A percentile compares a stretch with the other conserved stretches of the same genome.
phyloP scores from a whole-genome alignment of 2,329 filamentous ascomycete species.

The Fusarium napiforme region DNA sequence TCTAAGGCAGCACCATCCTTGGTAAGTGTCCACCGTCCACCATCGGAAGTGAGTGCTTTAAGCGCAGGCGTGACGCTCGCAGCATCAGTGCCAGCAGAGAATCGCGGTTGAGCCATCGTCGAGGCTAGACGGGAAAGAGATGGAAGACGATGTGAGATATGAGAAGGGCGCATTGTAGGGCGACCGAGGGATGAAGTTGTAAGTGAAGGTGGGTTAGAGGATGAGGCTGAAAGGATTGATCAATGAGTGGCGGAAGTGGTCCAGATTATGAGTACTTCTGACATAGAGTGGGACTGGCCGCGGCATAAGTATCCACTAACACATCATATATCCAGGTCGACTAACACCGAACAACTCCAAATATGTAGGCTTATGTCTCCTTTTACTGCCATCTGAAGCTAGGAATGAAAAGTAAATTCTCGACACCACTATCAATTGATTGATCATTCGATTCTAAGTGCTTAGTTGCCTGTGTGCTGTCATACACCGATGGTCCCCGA shows the following conservation, averaged over 20 bases:
- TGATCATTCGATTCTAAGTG: background rate
- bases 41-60: constrained; percentile 52
- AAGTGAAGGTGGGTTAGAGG: background rate
- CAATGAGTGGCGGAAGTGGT: constrained; percentile 20
- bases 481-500: background rate
- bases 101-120: constrained; percentile 50
- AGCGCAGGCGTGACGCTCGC: constrained; percentile 49
- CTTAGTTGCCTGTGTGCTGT: background rate
- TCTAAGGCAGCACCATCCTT: constrained; percentile 65
- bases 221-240: constrained; percentile 21
- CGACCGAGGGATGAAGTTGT: background rate
- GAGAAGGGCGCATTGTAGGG: constrained; percentile 29
- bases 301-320: constrained; percentile 17
- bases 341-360: background rate
- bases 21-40: constrained; percentile 62
- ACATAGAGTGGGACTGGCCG: background rate
- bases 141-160: constrained; percentile 10
- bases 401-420: background rate
- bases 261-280: constrained; percentile 25
- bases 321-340: background rate
- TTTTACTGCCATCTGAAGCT: background rate
- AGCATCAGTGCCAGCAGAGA: constrained; percentile 60
- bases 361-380: background rate
- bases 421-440: too few species aligned
- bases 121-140: constrained; percentile 22